Evolutionary conservation across 257 asterid genomes (phyloP).

Genomic region (Primulina tabacum): DNA sequence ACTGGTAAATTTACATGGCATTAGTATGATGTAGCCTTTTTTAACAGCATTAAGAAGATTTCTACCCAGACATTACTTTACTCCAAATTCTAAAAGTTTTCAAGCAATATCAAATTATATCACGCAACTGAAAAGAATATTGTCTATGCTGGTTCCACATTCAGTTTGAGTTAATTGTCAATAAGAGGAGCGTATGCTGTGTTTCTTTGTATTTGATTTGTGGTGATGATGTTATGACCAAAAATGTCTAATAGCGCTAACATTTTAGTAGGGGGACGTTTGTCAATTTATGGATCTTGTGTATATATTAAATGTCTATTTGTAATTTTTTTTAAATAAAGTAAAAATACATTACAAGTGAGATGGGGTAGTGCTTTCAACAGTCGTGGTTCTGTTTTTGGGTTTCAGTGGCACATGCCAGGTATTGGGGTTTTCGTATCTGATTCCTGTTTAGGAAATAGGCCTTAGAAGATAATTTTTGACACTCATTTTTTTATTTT

Average conservation of each 20-base stretch:
- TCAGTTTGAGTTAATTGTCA: neutral
- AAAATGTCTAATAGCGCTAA: neutral
- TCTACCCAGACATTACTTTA: slow-evolving; percentile 5
- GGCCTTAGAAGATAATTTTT: neutral
- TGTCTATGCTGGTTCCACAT: slow-evolving; percentile 6
- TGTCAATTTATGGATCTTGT: neutral
- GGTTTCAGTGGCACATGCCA: neutral
- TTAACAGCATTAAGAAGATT: slow-evolving; percentile 1
- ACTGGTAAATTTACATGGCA: slow-evolving; percentile 50
- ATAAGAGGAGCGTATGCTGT: neutral
- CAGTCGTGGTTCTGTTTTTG: neutral
- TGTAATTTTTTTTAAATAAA: too few relatives aligned
- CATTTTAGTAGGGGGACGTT: too few relatives aligned
- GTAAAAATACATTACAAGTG: too few relatives aligned
- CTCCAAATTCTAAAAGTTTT: neutral
- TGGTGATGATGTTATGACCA: neutral
- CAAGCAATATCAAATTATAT: neutral
- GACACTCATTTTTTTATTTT: neutral
- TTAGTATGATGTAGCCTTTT: slow-evolving; percentile 18
- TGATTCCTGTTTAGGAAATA: neutral
- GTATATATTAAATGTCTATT: neutral
- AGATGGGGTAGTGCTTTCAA: too few relatives aligned
- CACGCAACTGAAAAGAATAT: neutral
- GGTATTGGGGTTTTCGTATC: neutral
- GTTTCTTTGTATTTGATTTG: neutral